A percentile compares a stretch with the other conserved stretches of the same genome.
Conservation (phyloP, 257 asterid genomes). For the Nyctanthes arbortristis region DNA sequence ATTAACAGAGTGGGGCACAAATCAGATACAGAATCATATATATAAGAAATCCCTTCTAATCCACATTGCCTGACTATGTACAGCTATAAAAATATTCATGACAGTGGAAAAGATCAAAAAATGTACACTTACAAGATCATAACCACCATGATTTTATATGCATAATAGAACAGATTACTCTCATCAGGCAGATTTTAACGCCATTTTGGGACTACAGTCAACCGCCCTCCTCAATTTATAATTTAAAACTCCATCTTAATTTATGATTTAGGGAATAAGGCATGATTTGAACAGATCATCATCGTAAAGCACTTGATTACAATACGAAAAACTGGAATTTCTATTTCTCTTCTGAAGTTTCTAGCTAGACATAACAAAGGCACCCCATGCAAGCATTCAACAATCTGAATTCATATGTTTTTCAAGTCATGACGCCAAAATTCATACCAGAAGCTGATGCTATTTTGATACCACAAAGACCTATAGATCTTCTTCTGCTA, state of each 20-base stretch:
- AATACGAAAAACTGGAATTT: background rate
- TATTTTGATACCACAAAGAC: background rate
- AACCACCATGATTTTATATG: background rate
- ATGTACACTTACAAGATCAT: background rate
- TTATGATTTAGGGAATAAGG: no score
- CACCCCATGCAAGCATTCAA: background rate
- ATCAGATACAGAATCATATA: slow-evolving; percentile 5
- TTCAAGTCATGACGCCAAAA: background rate
- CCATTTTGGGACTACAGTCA: background rate
- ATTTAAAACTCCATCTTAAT: no score
- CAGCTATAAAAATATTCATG: background rate
- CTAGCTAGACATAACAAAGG: background rate
- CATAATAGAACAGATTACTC: background rate
- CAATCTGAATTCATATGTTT: no score
- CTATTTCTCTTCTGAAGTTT: background rate
- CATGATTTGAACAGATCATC: background rate
- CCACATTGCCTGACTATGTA: background rate
- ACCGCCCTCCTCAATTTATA: background rate
- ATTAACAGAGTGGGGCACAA: background rate
- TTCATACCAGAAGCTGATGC: background rate
- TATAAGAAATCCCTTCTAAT: background rate
- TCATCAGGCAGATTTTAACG: background rate
- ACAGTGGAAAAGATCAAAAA: background rate
- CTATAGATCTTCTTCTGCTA: no score
- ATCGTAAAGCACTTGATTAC: background rate